Base-by-base conservation (phyloP, 2,329 filamentous ascomycete species). In the Juglanconis oblonga region DNA sequence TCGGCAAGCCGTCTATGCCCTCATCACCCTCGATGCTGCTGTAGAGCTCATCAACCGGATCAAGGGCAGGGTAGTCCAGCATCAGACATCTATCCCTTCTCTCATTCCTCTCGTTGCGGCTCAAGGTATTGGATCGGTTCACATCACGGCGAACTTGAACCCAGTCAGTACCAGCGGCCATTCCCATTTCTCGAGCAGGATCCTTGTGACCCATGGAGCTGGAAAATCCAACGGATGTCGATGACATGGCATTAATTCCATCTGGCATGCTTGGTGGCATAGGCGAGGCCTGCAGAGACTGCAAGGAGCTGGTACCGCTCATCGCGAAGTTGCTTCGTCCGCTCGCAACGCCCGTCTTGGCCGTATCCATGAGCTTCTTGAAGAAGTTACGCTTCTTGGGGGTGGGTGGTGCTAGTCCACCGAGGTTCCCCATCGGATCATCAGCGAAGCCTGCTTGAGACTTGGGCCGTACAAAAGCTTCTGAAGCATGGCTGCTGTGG, bases 111-210 rank as follows among this genome's bases (percentile, higher is more conserved):
- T 99, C 95, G 65, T 94, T 95, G 63, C 87, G 88, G 73, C 93
- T 97, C 42, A 97, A 80, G 0, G 94, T 95, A 70, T 97, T 98
- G 3, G 94, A 96, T 40, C 95, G 86, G 73, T 99, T 98, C 51
- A 99, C 89, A 74, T 99, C 96, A 50, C 95, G 87, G 40, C 95
- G 89, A 29, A 98, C 92, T 72, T 98, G 93, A n/a, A 99, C 92
- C 93, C 95, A 99, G 72, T 98, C 94, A 13, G 90, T 83, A 1
- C 80, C 78, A 10, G 77, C 77, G 24, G 78, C 82, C 6, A 89
- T 73, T 2, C 89, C 91, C 82, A 89, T 89, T 17, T 96, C 92
- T 58, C 84, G 82, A 13, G 86, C 83, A 4, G 82, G 76, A 63
- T 86, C 84, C 59, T 73, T 67, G 71, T 10, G 70, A 64, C 49